Conservation (phyloP, 768 basidiomycete species). For the Boletellus emodensis region DNA sequence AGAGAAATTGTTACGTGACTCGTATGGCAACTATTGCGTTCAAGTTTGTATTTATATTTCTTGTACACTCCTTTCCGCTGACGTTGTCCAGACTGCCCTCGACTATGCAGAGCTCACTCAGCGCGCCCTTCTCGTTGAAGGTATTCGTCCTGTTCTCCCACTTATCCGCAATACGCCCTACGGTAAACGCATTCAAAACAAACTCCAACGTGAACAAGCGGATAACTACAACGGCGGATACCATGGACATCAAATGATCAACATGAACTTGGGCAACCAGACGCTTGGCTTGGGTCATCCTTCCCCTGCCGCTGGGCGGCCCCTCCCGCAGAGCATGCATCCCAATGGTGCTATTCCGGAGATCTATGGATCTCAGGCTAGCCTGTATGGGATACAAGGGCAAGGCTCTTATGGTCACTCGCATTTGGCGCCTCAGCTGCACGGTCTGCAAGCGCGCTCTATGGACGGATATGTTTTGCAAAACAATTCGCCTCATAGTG, state of each 20-base stretch:
- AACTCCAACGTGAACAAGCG: constrained; percentile 91
- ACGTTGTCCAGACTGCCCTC: constrained; percentile 71
- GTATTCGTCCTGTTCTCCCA: constrained; percentile 96
- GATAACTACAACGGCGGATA: constrained; percentile 58
- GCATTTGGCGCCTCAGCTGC: constrained; percentile 51
- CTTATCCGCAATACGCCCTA: constrained; percentile 99
- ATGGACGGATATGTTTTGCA: constrained; percentile 84
- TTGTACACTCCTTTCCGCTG: constrained; percentile 7
- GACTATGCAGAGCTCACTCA: constrained; percentile 97
- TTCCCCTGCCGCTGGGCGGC: constrained; percentile 46
- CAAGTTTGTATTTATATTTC: constrained; percentile 47
- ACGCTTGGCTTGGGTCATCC: constrained; percentile 44
- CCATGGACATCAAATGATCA: constrained; percentile 59
- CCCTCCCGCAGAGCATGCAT: constrained; percentile 51
- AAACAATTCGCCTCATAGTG: constrained; percentile 63
- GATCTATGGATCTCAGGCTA: constrained; percentile 59
- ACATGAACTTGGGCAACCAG: constrained; percentile 52
- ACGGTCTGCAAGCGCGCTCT: constrained; percentile 61
- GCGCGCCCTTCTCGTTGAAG: constrained; percentile 89
- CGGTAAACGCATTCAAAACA: constrained; percentile 98
- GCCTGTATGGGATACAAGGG: constrained; percentile 56
- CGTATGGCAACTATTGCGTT: constrained; percentile 95
- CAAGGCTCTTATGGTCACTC: constrained; percentile 57
- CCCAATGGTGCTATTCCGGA: constrained; percentile 56
- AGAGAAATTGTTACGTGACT: constrained; percentile 94